These are phyloP conservation scores for Stephania yunnanensis DNA, from an alignment of 164 flowering plant species.

Conservation along the genomic window DNA sequence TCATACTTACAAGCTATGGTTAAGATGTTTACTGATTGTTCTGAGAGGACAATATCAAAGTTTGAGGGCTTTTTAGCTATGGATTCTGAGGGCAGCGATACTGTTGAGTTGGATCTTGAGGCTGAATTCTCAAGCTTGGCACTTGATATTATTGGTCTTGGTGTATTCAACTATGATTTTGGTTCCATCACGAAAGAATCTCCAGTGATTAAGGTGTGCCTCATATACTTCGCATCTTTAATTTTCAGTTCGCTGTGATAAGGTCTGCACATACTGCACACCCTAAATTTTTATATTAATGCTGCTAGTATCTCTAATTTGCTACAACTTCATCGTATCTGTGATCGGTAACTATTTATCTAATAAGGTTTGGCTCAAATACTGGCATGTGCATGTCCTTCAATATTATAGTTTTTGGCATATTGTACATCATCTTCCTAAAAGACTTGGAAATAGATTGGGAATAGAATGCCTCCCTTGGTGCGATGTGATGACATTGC, in stretches of 20 bases:
- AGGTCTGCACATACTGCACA: background rate
- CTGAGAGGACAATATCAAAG: conserved; percentile 60
- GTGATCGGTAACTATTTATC: no score
- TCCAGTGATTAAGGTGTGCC: conserved; percentile 85
- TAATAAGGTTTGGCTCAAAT: no score
- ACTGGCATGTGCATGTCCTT: no score
- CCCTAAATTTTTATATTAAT: background rate
- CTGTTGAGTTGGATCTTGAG: conserved; percentile 86
- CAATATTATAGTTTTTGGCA: no score
- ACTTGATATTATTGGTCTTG: conserved; percentile 90
- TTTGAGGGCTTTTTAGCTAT: conserved; percentile 52
- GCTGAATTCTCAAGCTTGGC: conserved; percentile 96
- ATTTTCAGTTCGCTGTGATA: background rate
- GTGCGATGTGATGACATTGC: background rate
- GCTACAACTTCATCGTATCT: background rate
- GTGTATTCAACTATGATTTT: conserved; percentile 93
- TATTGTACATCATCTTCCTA: background rate
- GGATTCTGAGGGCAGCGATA: conserved; percentile 18
- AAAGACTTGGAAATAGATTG: background rate
- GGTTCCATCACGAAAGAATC: conserved; percentile 96
- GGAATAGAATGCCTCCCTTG: background rate
- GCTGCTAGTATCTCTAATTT: background rate
- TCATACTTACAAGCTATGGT: conserved; percentile 89
- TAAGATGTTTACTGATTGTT: conserved; percentile 60
- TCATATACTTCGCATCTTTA: background rate